Evolutionary conservation across 805 yeast genomes (phyloP).

Genomic region (Kuraishia capsulata): DNA sequence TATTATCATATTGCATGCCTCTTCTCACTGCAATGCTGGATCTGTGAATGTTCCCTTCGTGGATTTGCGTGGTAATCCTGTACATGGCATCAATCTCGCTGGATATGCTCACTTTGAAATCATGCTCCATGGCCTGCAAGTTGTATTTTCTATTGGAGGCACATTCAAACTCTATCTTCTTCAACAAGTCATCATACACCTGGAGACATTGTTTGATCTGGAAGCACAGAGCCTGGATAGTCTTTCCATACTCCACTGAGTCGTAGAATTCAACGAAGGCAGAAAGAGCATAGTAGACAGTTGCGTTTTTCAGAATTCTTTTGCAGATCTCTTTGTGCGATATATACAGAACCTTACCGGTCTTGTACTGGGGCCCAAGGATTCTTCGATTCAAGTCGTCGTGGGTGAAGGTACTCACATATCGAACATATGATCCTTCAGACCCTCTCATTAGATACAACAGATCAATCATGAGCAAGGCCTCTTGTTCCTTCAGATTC

Average conservation of each 20-base stretch:
- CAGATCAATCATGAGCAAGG: constrained; percentile 61
- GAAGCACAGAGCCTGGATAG: constrained; percentile 63
- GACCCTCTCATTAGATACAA: constrained; percentile 57
- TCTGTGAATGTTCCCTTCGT: constrained; percentile 33
- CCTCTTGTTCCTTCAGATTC: constrained; percentile 54
- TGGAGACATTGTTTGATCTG: constrained; percentile 40
- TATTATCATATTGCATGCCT: constrained; percentile 18
- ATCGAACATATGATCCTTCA: constrained; percentile 74
- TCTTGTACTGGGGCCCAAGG: constrained; percentile 66
- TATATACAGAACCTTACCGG: constrained; percentile 65
- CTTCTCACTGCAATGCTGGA: constrained; percentile 18
- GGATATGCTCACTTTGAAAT: constrained; percentile 25
- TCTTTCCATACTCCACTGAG: constrained; percentile 50
- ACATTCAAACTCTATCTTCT: constrained; percentile 45
- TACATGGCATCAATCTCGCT: constrained; percentile 44
- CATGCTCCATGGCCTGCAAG: constrained; percentile 49
- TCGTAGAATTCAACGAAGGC: constrained; percentile 56
- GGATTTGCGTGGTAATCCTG: constrained; percentile 45
- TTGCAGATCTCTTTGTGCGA: constrained; percentile 64
- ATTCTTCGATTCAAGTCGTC: constrained; percentile 27
- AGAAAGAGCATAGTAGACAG: constrained; percentile 46
- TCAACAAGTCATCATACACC: constrained; percentile 21
- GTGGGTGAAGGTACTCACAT: constrained; percentile 52
- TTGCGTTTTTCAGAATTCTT: constrained; percentile 53
- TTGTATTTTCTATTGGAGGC: constrained; percentile 41